Conservation (phyloP, 192 early-diverging fungal genomes). For the Backusella parvicylindrica region DNA sequence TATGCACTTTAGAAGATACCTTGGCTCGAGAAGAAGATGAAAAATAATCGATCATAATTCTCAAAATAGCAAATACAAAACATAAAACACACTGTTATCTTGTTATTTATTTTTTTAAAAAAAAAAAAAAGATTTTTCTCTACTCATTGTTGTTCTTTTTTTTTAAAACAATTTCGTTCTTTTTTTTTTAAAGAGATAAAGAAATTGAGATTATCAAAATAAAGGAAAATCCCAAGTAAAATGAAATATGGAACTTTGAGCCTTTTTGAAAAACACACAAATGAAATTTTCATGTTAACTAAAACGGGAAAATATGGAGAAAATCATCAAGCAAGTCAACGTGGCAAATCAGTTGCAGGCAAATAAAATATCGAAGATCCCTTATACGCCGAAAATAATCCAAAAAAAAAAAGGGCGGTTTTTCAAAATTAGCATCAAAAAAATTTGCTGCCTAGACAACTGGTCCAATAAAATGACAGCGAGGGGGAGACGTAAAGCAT, state of each 20-base stretch:
- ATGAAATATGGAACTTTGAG: not conserved
- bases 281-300: not conserved
- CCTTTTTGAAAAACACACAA: not conserved
- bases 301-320: slow-evolving; percentile 1
- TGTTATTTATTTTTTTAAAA: too few species aligned
- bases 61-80: not conserved
- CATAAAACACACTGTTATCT: not conserved
- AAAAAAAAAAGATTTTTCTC: not conserved
- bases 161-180: not conserved
- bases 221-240: not conserved
- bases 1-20: not conserved
- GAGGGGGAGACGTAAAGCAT: not conserved
- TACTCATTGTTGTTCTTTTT: not conserved
- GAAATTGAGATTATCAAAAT: not conserved
- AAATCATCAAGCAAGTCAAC: not conserved
- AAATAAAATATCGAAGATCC: not conserved
- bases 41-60: not conserved
- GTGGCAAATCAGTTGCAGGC: not conserved
- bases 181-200: not conserved
- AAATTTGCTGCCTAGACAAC: not conserved
- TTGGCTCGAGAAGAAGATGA: not conserved
- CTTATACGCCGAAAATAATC: not conserved
- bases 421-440: not conserved
- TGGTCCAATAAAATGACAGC: not conserved
- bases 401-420: not conserved